Conservation (phyloP, 495 filamentous ascomycete genomes). For the Platismatia glauca region DNA sequence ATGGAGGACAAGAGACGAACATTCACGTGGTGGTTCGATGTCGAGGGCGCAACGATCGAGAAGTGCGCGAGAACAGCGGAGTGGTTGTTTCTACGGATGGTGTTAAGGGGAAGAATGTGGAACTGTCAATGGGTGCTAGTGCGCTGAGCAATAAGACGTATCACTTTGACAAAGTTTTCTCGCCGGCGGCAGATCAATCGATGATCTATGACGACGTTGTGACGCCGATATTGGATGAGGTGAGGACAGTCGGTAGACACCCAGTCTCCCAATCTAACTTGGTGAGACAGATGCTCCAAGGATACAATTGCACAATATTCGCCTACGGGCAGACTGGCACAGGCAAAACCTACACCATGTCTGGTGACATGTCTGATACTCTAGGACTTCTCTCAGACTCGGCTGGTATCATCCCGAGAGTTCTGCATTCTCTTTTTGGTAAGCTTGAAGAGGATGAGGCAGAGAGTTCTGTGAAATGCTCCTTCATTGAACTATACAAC, state of each 20-base stretch:
- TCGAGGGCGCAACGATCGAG: slow-evolving; percentile 82
- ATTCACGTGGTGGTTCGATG: slow-evolving; percentile 96
- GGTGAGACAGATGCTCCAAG: slow-evolving; percentile 65
- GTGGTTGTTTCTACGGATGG: slow-evolving; percentile 85
- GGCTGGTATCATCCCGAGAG: slow-evolving; percentile 89
- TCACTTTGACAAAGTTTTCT: slow-evolving; percentile 94
- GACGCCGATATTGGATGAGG: slow-evolving; percentile 82
- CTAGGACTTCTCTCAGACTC: slow-evolving; percentile 78
- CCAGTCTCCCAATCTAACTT: slow-evolving; percentile 7
- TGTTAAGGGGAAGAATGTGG: slow-evolving; percentile 69
- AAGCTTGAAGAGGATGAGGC: slow-evolving; percentile 69
- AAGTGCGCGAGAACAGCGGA: slow-evolving; percentile 84
- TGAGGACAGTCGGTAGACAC: slow-evolving; percentile 28
- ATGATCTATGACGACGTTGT: slow-evolving; percentile 95
- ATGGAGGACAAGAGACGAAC: slow-evolving; percentile 74
- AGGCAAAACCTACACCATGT: slow-evolving; percentile 99
- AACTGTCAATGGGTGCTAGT: slow-evolving; percentile 86
- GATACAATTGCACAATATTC: slow-evolving; percentile 99
- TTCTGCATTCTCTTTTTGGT: slow-evolving; percentile 73
- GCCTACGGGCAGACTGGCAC: slow-evolving; percentile 97
- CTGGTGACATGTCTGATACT: slow-evolving; percentile 86
- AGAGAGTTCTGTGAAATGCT: slow-evolving; percentile 91
- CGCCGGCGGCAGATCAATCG: slow-evolving; percentile 83
- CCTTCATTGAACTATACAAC: slow-evolving; percentile 97
- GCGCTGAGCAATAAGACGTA: slow-evolving; percentile 93